Evolutionary conservation across 176 grass and related monocot species (phyloP), one percentile per base, ranked within the genome.

Genomic region (Microstegium vimineum): DNA sequence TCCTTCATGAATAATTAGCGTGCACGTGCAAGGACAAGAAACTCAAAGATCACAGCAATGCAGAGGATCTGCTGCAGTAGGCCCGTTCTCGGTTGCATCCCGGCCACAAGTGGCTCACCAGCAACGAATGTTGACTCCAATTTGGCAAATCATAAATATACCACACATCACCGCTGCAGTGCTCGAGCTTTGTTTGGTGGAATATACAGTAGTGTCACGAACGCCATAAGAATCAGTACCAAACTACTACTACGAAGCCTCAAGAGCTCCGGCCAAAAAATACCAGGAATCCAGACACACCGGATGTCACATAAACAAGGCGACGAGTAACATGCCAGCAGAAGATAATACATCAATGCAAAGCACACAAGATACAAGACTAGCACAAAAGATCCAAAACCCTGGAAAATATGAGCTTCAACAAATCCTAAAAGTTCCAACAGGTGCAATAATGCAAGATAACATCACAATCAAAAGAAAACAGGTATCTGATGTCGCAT

Each of bases 401-500:
- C 80, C 68, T 52, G 10, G 27, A 73, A 51, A 31, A 74, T 17
- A 68, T 46, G 4, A 56, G 36, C n/a, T 51, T 64, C 49, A 77
- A 63, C 85, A 76, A 69, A 82, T 82, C 79, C 86, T 87, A 82
- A 62, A 82, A 63, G 63, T 71, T 37, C 65, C n/a, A 82, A 72
- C 64, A 73, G 42, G 72, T 13, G 34, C 79, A 83, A 33, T 59
- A 83, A 33, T 59, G 66, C 61, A 83, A 51, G 68, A 74, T 52
- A 79, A 73, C 76, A 74, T 82, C 79, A 90, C 83, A 67, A 89
- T 86, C 45, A 60, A 86, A 73, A 82, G 49, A 83, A 90, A 79
- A 61, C 74, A 86, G 60, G 88, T 83, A 73, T 79, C 79, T 61
- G 32, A 62, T 75, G 84, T 62, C 36, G 67, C 66, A 7, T 86